Percentiles rank a stretch among this genome's conserved stretches.
Evolutionary conservation across 345 rosid species (phyloP).

Genomic region (Tarenaya hassleriana): DNA sequence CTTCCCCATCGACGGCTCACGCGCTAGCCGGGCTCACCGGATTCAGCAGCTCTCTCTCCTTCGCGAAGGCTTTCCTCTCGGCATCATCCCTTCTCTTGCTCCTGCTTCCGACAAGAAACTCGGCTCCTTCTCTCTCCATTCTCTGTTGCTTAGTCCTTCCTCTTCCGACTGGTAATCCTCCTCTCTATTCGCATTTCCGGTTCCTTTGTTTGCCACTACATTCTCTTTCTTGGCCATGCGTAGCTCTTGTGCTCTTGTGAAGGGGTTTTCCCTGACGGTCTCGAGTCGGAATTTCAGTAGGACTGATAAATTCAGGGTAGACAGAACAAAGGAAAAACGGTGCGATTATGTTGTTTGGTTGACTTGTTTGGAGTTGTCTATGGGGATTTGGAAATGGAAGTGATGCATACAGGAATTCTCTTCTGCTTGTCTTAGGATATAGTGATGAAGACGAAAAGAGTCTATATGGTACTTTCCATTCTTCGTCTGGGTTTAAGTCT

Average conservation of each 20-base stretch:
- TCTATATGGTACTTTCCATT: too few species aligned
- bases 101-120: constrained; percentile 43
- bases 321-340: too few species aligned
- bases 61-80: constrained; percentile 65
- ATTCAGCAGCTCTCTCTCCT: constrained; percentile 82
- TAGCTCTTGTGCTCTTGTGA: too few species aligned
- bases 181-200: background rate
- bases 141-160: constrained; percentile 54
- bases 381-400: background rate
- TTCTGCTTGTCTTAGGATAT: too few species aligned
- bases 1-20: constrained; percentile 54
- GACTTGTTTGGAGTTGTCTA: too few species aligned
- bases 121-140: constrained; percentile 66
- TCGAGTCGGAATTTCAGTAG: too few species aligned
- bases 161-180: constrained; percentile 48
- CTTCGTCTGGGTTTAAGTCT: too few species aligned
- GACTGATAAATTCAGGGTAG: too few species aligned
- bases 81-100: constrained; percentile 63
- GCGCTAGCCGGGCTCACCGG: constrained; percentile 67
- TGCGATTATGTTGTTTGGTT: too few species aligned
- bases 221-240: too few species aligned
- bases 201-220: background rate
- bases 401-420: background rate
- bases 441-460: too few species aligned
- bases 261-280: too few species aligned